Base-by-base conservation (phyloP, 2,329 filamentous ascomycete genomes). In the Aureobasidium sp. region DNA sequence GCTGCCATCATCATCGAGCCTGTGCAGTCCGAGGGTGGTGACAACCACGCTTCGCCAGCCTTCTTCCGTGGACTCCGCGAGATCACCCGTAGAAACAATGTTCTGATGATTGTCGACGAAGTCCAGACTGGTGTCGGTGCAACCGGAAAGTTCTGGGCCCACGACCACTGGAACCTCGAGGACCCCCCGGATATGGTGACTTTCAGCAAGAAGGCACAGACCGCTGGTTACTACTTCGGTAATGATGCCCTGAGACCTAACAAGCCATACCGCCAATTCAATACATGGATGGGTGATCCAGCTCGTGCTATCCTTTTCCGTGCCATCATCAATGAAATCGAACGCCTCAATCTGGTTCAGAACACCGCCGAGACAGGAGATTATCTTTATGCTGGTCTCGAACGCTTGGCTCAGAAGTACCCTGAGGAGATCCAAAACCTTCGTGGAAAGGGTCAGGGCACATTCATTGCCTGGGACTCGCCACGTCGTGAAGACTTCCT, bases 221-320 rank as follows among this genome's bases (percentile, higher is more conserved):
- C 91, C 1, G 91, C 91, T 4, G 91, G 91, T 37, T 96, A 92
- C 82, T 96, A 92, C 81, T 96, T 86, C 73, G 87, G 87, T 64
- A 87, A 92, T 80, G 82, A 84, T 13, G 84, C 83, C 32, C 81
- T 96, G 68, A 83, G 89, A 6, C 91, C 91, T 65, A 94, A 94
- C 80, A 91, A 91, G 81, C 87, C 91, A 4, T 96, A 94, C 81
- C 86, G 91, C 64, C 91, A 96, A 76, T 96, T 95, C 82, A 96
- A 96, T 81, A 96, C 91, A 55, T 96, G 91, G 91, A 94, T 96
- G 87, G 91, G 91, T 69, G 91, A 96, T 76, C 90, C 91, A 4
- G 86, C 87, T 13, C 85, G 89, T 63, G 89, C 88, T 12, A 79
- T 96, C 65, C 81, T 96, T 65, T 94, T 93, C 85, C 84, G 88